Evolutionary conservation across 768 basidiomycete genomes (phyloP), one percentile per base, ranked within the genome.

Genomic region (Pisolithus sp.): DNA sequence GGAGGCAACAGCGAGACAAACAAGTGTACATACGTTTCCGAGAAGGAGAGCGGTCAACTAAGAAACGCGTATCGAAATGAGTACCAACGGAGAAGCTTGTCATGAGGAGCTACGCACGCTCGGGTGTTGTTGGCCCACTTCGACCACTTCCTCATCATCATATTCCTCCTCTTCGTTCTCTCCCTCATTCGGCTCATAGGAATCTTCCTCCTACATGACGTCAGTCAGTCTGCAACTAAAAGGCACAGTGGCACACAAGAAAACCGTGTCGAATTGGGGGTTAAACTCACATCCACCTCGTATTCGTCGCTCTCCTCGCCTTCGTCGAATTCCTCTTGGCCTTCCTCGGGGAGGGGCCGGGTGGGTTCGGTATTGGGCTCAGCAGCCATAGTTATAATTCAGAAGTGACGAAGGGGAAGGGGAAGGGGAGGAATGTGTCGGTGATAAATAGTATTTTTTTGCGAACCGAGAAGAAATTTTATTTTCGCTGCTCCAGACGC

Each of bases 141-240:
- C 9, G 13, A 34, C 34, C 13, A 34, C 34, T 1, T 34, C 34
- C 12, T 15, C 13, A 5, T 34, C 34, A 34, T 15, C 34, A 0
- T 59, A 62, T 0, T 66, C 67, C 2, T 61, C 65, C 1, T 56
- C 55, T 5, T 53, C 61, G 13, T 48, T 52, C 10, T 47, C 53
- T 8, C 20, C 44, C 39, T 13, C 52, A 9, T 21, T 30, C 10
- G 8, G n/a, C 0, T 26, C 39, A 47, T 53, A 53, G n/a, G 24
- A 34, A 13, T 9, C 42, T 61, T 8, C 57, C 62, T 0, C 62
- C 65, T 13, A 28, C 60, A 63, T 66, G 37, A 13, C 40, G 36
- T 43, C 3, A 20, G 23, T 37, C 40, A 4, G 26, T 26, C 26
- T 26, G 5, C 26, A 36, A 17, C n/a, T 20, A 21, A 41, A 36